Evolutionary conservation across 371 early-diverging fungal genomes (phyloP), one percentile per base, ranked within the genome.

Genomic region (Syncephalastrum monosporum): DNA sequence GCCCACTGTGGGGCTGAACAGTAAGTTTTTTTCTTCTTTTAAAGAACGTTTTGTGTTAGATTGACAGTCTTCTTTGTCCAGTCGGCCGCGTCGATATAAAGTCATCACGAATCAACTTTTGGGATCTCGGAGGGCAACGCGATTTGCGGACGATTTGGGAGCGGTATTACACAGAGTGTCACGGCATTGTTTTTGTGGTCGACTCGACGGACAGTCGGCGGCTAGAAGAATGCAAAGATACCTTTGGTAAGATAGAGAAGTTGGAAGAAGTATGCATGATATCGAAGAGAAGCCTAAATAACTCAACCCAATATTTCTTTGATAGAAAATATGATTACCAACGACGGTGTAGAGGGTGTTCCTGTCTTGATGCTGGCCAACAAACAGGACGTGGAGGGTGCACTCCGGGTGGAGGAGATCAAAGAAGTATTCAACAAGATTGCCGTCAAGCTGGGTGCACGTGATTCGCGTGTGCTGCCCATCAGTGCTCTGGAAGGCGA

Each of bases 1-100:
- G 19, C 98, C 96, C 0, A 97, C 98, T 1, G 92, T 97, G 3
- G 98, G 98, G 14, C 79, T 97, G 27, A 97, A 97, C 71, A 91
- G 91, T 91, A 72, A 55, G 74, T 65, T 50, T 55, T 13, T 27
- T 24, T 17, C 15, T 16, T 27, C 19, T 17, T 12, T 16, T 3
- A 29, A 10, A 0, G 38, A 10, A 33, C 12, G 21, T 33, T 33
- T 12, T 33, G 38, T 8, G 5, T 33, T 13, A 5, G 0, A 4
- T 4, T 24, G 15, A 38, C 42, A 49, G 42, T 43, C 53, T 21
- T n/a, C n/a, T 44, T 56, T 54, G 21, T 19, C 29, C 47, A 93
- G 94, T 94, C 56, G 92, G 91, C 24, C 88, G 86, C 68, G 88
- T 93, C 38, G 86, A 86, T 52, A 77, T 91, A 42, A 79, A 80